Evolutionary conservation across 108 stramenopile species (phyloP), one percentile per base, ranked within the genome.

Genomic region (Fragilariopsis cylindrus): DNA sequence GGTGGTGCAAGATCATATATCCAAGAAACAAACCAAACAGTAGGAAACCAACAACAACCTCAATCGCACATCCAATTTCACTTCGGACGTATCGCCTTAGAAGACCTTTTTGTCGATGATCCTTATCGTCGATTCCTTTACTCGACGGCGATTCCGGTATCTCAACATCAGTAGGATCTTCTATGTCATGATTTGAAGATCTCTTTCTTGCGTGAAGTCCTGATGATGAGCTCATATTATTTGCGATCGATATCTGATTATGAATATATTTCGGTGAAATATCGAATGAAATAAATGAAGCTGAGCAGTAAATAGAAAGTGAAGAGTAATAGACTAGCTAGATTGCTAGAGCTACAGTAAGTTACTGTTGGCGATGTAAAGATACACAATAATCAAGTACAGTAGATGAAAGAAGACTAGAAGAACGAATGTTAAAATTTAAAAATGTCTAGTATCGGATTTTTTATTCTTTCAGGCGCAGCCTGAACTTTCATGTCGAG

Each of bases 1-100:
- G 82, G 65, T 81, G 73, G 62, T 79, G 79, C 19, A 76, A 50
- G 15, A 86, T 73, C 21, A 83, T 65, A 64, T 76, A 86, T 9
- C 78, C 85, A 43, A 82, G 42, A 50, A 68, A 16, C 4, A 86
- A 70, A 44, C 85, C 85, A 52, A 69, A 62, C 2, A 76, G 19
- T 40, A 86, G 47, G 63, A 86, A 86, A 13, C 48, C 70, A 4
- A 53, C 57, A 40, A 83, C 74, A 47, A 58, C 65, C 42, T 84
- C 65, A 15, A 75, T 48, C 15, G 85, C 82, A 54, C 50, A 74
- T 39, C 76, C 73, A 60, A 80, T 55, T 55, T 81, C 80, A 57
- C 71, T 78, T 11, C 65, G 75, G 43, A 75, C 49, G 19, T 75
- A 75, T 19, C 67, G 54, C 6, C 69, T 60, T 13, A 67, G 18